These are phyloP conservation scores for Orbilia oligospora DNA, from an alignment of 2,329 filamentous ascomycete species.

Conservation along the genomic window DNA sequence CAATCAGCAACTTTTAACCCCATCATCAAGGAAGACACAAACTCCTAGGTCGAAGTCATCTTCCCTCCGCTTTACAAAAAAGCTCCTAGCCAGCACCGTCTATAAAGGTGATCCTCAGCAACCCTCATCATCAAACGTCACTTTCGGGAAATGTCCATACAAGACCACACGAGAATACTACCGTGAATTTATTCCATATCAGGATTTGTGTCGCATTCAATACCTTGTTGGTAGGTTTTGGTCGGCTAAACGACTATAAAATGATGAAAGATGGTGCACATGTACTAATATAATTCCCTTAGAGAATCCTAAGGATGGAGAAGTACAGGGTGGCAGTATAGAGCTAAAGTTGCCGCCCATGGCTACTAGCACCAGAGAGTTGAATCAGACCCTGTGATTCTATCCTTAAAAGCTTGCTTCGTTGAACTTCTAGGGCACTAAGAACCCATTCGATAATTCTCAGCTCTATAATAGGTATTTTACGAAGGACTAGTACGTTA, in stretches of 20 bases:
- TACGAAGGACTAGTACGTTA: too few species aligned
- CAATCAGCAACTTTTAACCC: background rate
- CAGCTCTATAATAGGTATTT: background rate
- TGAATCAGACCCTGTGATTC: background rate
- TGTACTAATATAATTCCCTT: background rate
- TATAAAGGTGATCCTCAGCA: slow-evolving; percentile 41
- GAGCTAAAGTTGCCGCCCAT: background rate
- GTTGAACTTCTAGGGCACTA: too few species aligned
- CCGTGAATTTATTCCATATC: slow-evolving; percentile 45
- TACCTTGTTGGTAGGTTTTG: slow-evolving; percentile 49
- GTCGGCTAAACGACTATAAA: background rate
- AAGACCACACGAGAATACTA: slow-evolving; percentile 43
- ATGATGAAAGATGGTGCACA: background rate
- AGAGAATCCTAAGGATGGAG: slow-evolving; percentile 37
- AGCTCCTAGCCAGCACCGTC: slow-evolving; percentile 6
- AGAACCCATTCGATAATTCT: background rate
- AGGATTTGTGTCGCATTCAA: slow-evolving; percentile 51
- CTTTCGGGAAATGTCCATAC: slow-evolving; percentile 44
- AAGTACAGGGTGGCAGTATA: slow-evolving; percentile 28
- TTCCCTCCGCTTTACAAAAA: background rate
- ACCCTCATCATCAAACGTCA: slow-evolving; percentile 31
- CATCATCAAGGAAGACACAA: slow-evolving; percentile 6
- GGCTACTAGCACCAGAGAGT: background rate
- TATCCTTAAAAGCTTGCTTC: background rate
- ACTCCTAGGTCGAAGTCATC: slow-evolving; percentile 1